phyloP scores from a whole-genome alignment of 306 rosid species.

The Vachellia collinsii region DNA sequence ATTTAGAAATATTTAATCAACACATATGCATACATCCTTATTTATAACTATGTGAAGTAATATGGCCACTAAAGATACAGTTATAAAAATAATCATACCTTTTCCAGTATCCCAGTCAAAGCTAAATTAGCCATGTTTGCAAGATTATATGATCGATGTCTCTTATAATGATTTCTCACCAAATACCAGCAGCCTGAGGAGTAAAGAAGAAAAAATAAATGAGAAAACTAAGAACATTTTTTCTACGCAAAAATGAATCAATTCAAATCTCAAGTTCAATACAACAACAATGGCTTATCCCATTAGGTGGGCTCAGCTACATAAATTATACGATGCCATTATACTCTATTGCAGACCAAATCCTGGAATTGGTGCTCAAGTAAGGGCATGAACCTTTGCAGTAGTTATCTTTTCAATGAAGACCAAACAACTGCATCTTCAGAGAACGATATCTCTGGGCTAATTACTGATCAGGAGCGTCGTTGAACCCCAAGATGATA shows the following conservation, averaged over 20 bases:
- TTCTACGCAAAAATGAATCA: slow-evolving; percentile 8
- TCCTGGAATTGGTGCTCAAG: too few species aligned
- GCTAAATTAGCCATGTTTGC: slow-evolving; percentile 71
- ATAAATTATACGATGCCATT: too few species aligned
- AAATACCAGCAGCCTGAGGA: slow-evolving; percentile 31
- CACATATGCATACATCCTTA: not conserved
- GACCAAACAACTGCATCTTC: not conserved
- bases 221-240: not conserved
- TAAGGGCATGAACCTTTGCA: too few species aligned
- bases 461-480: not conserved
- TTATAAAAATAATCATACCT: slow-evolving; percentile 51
- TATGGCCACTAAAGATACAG: not conserved
- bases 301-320: too few species aligned
- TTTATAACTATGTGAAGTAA: not conserved
- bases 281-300: not conserved
- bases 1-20: slow-evolving; percentile 6
- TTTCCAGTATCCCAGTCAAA: slow-evolving; percentile 78
- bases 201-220: slow-evolving; percentile 4
- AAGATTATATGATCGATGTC: not conserved
- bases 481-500: not conserved
- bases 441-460: not conserved
- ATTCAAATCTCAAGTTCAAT: not conserved
- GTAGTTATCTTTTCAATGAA: not conserved
- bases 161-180: slow-evolving; percentile 18
- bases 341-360: too few species aligned